Base-by-base conservation (phyloP, 768 basidiomycete genomes). In the Lactarius hengduanensis region DNA sequence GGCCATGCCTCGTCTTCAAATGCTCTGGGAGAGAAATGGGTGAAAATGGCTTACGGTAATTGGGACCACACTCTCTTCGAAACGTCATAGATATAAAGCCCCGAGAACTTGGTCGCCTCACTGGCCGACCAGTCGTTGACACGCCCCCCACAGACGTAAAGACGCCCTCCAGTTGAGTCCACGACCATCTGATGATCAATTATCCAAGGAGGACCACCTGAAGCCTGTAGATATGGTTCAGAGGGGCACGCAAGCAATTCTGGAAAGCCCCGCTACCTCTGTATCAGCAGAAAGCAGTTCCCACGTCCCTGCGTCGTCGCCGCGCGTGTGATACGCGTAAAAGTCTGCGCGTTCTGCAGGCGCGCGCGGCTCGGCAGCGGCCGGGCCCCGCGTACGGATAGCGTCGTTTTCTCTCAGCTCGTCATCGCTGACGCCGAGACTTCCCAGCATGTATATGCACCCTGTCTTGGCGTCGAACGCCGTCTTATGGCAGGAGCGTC, bases 171-270 rank as follows among this genome's bases (percentile, higher is more conserved):
- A 4, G 88, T 86, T 47, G 81, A 81, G 71, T 93, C 91, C 72
- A 92, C 84, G 38, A 79, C 87, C 86, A 93, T 89, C 75, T 91
- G 90, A 70, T 92, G 91, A 73, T 93, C 92, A 69, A 86, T 90
- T 47, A 92, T 78, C 40, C 91, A 77, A 0, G 87, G 86, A 1
- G 91, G 91, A 1, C 90, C 91, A 2, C 86, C 87, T 4, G 82
- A 80, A 0, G 79, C 74, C 91, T 91, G 67, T 16, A 57, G 36
- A 38, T 3, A 36, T 36, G 22, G 6, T 60, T 34, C 18, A 54
- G 26, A 10, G 26, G 26, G 5, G 28, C 15, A 18, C 26, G 26
- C 38, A 40, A 7, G n/a, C 28, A 64, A 20, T 22, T 11, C 28
- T 9, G 15, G 57, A 58, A 15, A 28, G 50, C 16, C 57, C 38